Evolutionary conservation across 371 early-diverging fungal genomes (phyloP).

Genomic region (Syncephalastrum racemosum): DNA sequence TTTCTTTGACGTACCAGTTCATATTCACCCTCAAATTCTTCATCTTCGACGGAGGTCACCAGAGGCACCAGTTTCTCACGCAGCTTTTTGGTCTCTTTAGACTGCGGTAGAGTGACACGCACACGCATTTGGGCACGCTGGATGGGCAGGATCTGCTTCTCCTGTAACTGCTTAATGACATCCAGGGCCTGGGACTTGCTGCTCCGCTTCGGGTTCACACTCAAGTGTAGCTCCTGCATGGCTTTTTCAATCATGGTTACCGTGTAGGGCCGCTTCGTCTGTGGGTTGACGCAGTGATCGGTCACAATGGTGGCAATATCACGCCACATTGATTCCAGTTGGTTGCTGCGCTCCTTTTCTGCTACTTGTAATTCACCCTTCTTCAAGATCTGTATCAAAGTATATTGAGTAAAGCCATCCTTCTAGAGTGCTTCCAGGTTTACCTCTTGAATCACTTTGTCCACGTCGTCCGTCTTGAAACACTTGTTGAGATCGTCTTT

Average conservation of each 20-base stretch:
- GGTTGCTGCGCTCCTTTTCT: slow-evolving; percentile 90
- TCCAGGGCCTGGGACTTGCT: slow-evolving; percentile 90
- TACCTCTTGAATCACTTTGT: slow-evolving; percentile 85
- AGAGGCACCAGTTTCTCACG: slow-evolving; percentile 74
- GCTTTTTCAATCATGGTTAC: slow-evolving; percentile 97
- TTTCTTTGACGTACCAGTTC: slow-evolving; percentile 64
- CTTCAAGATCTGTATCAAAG: slow-evolving; percentile 68
- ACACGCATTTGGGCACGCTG: slow-evolving; percentile 93
- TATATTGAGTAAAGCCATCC: neutral
- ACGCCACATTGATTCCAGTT: slow-evolving; percentile 75
- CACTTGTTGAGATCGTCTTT: slow-evolving; percentile 84
- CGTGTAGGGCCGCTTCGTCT: slow-evolving; percentile 93
- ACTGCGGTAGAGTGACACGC: slow-evolving; percentile 67
- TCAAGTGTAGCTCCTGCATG: slow-evolving; percentile 90
- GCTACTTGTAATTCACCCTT: slow-evolving; percentile 97
- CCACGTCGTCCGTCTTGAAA: slow-evolving; percentile 85
- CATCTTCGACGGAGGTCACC: slow-evolving; percentile 82
- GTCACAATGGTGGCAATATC: slow-evolving; percentile 95
- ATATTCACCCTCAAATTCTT: slow-evolving; percentile 79
- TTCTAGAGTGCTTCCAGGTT: neutral
- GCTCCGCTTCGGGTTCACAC: slow-evolving; percentile 83
- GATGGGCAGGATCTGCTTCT: slow-evolving; percentile 86
- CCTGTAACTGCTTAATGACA: slow-evolving; percentile 89
- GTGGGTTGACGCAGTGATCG: slow-evolving; percentile 94
- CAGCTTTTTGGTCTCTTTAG: slow-evolving; percentile 86